Conservation (phyloP, 495 filamentous ascomycete genomes). For the Trichoderma asperelloides region DNA sequence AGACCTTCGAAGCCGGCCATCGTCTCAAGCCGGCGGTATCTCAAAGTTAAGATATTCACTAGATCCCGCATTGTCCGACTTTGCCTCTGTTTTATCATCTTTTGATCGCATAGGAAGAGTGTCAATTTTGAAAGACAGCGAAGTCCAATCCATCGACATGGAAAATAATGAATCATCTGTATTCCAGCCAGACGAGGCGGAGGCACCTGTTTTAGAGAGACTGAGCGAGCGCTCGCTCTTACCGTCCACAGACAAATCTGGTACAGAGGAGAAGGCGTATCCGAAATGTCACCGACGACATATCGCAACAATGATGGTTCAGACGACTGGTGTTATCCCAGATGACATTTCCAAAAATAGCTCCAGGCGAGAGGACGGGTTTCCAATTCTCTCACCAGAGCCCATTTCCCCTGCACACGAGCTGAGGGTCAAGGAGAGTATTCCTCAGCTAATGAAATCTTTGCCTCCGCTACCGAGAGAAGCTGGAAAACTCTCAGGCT, state of each 20-base stretch:
- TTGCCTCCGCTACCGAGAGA: constrained; percentile 32
- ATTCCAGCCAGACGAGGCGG: not conserved
- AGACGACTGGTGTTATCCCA: not conserved
- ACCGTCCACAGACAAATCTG: not conserved
- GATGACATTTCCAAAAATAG: not conserved
- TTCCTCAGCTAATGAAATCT: constrained; percentile 43
- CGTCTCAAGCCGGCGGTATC: constrained; percentile 9
- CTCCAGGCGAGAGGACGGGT: not conserved
- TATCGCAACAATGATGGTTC: not conserved
- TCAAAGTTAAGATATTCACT: constrained; percentile 14
- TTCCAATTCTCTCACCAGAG: constrained; percentile 32
- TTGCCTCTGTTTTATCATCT: constrained; percentile 16
- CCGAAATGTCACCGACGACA: not conserved
- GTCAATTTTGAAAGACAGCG: not conserved
- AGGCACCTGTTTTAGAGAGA: not conserved
- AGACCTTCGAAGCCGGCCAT: not conserved
- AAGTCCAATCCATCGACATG: not conserved
- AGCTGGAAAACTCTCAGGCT: not conserved
- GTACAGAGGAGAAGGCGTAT: not conserved
- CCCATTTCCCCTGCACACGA: constrained; percentile 38
- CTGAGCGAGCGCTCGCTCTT: not conserved
- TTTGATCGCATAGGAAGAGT: constrained; percentile 13
- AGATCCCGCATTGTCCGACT: constrained; percentile 18
- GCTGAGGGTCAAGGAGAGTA: constrained; percentile 39
- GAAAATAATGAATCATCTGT: not conserved